Percentiles rank a stretch among this genome's conserved stretches.
Conservation (phyloP, 2,329 filamentous ascomycete genomes). For the Arthroderma uncinatum region DNA sequence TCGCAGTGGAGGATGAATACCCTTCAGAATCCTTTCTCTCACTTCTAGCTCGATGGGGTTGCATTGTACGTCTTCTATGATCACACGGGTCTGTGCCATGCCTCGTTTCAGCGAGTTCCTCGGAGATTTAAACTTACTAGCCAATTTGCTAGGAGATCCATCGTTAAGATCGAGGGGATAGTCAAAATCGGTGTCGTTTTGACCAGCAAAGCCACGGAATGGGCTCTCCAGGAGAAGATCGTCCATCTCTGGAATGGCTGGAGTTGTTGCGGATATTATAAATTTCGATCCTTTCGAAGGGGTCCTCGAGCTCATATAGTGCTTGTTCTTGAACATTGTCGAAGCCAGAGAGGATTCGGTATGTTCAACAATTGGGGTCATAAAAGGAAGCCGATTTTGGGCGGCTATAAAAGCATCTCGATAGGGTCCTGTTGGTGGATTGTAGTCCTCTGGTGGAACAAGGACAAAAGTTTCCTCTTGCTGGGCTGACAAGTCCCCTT, state of each 20-base stretch:
- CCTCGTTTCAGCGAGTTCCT: constrained; percentile 10
- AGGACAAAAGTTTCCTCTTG: constrained; percentile 50
- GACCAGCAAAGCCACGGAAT: constrained; percentile 53
- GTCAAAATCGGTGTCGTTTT: constrained; percentile 35
- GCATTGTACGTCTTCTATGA: constrained; percentile 72
- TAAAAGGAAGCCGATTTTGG: constrained; percentile 88
- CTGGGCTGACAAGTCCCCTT: background rate
- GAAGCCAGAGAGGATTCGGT: constrained; percentile 75
- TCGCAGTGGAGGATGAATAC: constrained; percentile 59
- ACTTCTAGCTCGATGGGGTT: constrained; percentile 77
- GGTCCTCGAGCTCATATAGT: constrained; percentile 59
- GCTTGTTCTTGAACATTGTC: constrained; percentile 46
- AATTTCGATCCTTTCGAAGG: constrained; percentile 50
- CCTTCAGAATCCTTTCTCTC: constrained; percentile 61
- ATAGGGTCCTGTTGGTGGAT: constrained; percentile 66
- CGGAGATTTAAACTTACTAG: constrained; percentile 26
- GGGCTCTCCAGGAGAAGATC: constrained; percentile 57
- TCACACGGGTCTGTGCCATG: constrained; percentile 21
- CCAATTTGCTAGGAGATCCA: constrained; percentile 28
- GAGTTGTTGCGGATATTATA: constrained; percentile 18
- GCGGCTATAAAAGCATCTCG: constrained; percentile 68
- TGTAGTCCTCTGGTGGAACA: constrained; percentile 74
- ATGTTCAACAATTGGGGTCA: constrained; percentile 95
- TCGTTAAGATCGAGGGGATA: constrained; percentile 23
- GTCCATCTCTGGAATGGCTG: constrained; percentile 28